Percentiles rank a stretch among this genome's conserved stretches.
phyloP scores from a whole-genome alignment of 495 filamentous ascomycete species.

The Talaromyces ruber region DNA sequence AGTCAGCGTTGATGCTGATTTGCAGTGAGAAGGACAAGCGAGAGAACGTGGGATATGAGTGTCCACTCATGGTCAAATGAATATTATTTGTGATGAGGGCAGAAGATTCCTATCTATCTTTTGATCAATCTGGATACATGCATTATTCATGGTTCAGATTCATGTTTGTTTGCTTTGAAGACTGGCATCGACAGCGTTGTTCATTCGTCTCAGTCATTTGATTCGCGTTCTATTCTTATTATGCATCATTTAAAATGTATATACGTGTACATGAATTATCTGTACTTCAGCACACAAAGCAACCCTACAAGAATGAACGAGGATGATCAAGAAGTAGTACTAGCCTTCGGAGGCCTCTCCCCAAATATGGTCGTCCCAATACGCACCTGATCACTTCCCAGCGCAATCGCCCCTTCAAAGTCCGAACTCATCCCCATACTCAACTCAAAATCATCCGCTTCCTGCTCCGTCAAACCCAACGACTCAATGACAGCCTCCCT shows the following conservation, averaged over 20 bases:
- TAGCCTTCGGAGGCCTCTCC: constrained; percentile 59
- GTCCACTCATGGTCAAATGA: not conserved
- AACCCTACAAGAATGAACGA: not conserved
- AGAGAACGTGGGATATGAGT: not conserved
- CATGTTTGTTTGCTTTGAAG: not conserved
- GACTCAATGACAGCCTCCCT: constrained; percentile 53
- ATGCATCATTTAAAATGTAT: constrained; percentile 7
- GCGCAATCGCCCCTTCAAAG: constrained; percentile 78
- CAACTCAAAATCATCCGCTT: constrained; percentile 44
- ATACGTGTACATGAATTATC: constrained; percentile 5
- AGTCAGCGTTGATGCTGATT: constrained; percentile 9
- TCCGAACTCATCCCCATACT: constrained; percentile 90
- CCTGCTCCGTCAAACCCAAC: constrained; percentile 31
- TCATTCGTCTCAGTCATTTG: constrained; percentile 13
- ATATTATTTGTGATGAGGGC: not conserved
- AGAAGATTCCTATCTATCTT: not conserved
- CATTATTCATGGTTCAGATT: not conserved
- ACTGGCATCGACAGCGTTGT: constrained; percentile 14
- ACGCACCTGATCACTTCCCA: constrained; percentile 89
- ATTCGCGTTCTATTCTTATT: constrained; percentile 9
- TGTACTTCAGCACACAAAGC: not conserved
- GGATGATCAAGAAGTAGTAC: constrained; percentile 18
- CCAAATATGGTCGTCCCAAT: constrained; percentile 94
- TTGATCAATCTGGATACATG: not conserved
- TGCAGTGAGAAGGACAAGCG: constrained; percentile 9